phyloP scores from a whole-genome alignment of 805 yeast species.

The Candida loeiensis region DNA sequence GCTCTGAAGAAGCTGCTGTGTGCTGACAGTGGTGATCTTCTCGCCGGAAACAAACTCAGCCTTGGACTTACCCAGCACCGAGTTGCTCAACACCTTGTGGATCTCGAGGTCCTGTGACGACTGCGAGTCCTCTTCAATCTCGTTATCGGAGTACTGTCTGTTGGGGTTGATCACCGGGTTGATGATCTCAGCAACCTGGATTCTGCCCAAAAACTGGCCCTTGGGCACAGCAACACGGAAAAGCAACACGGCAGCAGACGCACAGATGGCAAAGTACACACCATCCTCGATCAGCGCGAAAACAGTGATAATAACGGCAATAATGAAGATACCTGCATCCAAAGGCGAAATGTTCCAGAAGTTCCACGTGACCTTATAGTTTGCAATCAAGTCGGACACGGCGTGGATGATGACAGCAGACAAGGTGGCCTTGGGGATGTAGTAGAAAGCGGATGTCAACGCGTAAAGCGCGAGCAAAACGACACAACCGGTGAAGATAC shows the following conservation, averaged over 20 bases:
- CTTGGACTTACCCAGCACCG: constrained; percentile 22
- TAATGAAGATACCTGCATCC: constrained; percentile 68
- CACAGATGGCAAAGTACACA: constrained; percentile 85
- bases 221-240: constrained; percentile 76
- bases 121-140: constrained; percentile 15
- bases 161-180: constrained; percentile 51
- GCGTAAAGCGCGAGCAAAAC: constrained; percentile 84
- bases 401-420: constrained; percentile 91
- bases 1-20: constrained; percentile 22
- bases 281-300: constrained; percentile 82
- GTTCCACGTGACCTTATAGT: constrained; percentile 61
- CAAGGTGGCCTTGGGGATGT: constrained; percentile 85
- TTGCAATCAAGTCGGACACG: constrained; percentile 78
- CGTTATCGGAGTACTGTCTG: too few species aligned
- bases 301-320: constrained; percentile 70
- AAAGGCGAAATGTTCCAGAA: constrained; percentile 73
- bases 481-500: constrained; percentile 84
- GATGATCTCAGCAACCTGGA: constrained; percentile 66
- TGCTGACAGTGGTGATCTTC: constrained; percentile 10
- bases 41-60: constrained; percentile 10
- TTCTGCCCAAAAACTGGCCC: constrained; percentile 79
- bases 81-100: constrained; percentile 40
- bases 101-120: constrained; percentile 36
- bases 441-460: constrained; percentile 78
- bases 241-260: constrained; percentile 71